Base-by-base conservation (phyloP, 352 stramenopile species). In the Globisporangium spiculum region DNA sequence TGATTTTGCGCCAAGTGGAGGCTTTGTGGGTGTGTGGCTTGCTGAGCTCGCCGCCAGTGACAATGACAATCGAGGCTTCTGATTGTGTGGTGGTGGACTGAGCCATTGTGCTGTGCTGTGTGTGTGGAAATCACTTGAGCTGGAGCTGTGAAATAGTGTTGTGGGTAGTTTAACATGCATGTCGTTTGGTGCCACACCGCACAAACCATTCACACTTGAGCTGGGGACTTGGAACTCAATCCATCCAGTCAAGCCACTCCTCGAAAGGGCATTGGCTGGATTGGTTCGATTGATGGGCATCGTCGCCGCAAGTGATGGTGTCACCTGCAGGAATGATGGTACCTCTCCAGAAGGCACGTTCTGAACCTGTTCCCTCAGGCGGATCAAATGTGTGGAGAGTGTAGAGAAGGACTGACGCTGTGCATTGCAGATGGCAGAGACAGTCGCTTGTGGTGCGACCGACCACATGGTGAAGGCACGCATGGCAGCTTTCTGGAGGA, bases 181-280 rank as follows among this genome's bases (percentile, higher is more conserved):
- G 22, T 4, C 22, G 14, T 41, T 41, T 41, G 36, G 53, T 59
- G 26, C 50, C 3, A 24, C 12, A 24, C 26, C 26, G 26, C 52
- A 30, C 48, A 27, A 54, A 54, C 0, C 52, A 34, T 14, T 34
- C 52, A 4, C 22, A 34, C 22, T 34, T 18, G 50, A 14, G 52
- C 50, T 30, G 48, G 48, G 38, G 38, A 46, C 38, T 46, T 46
- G 14, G 4, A 50, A 50, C 41, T 14, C 41, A 50, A 50, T 50
- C 50, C 50, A 32, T 22, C 22, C n/a, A 30, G 36, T 41, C 30
- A 41, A 41, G 36, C 54, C 54, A 59, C 54, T 41, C 24, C 27
- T 38, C 54, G 53, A 59, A 60, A 60, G 27, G 27, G 32, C 54
- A 60, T 59, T 59, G 53, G 26, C 12, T 38, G 53, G 52, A 58